Evolutionary conservation across 31 red algal genomes (phyloP), one percentile per base, ranked within the genome.

Genomic region (Pterothamnion heteromorphum): DNA sequence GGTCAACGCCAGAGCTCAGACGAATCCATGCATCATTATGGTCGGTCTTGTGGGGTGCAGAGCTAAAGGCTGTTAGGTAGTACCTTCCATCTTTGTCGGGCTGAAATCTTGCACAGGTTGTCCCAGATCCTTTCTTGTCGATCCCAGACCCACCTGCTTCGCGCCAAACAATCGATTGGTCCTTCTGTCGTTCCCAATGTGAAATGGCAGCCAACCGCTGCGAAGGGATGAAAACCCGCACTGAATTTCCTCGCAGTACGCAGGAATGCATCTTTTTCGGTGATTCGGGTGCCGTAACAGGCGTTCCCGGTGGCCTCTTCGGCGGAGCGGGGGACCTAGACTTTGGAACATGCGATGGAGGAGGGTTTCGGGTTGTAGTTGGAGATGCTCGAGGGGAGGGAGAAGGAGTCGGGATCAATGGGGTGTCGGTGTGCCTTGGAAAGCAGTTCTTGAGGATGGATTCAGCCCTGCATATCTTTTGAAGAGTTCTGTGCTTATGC

Each of bases 1-100:
- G 43, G 4, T 80, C 18, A 38, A 93, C 34, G 5, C 94, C 94
- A 0, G 35, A 31, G 22, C 58, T 74, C 80, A 95, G 64, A 44
- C 71, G 89, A 43, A 95, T 44, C 92, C 92, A 95, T 35, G 71
- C 82, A 81, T 95, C 94, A 87, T 95, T 95, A 88, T 95, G 89
- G 44, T 95, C 94, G 5, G 90, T 92, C 33, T 58, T 35, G 37
- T 89, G 87, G 33, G 94, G 91, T 0, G 94, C 94, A 9, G 31
- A 30, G 31, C 44, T 87, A 3, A 43, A 23, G 23, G 36, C 44
- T 5, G 92, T 91, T 24, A 95, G 36, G 27, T 93, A 91, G 33
- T 93, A 93, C 1, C 32, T 30, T 14, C 94, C 94, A 24, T 37
- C 78, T 27, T 20, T 34, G 35, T 71, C 38, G 0, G 74, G 43